phyloP scores from a whole-genome alignment of 208 protist genomes.

The Herpetomonas tarakana region DNA sequence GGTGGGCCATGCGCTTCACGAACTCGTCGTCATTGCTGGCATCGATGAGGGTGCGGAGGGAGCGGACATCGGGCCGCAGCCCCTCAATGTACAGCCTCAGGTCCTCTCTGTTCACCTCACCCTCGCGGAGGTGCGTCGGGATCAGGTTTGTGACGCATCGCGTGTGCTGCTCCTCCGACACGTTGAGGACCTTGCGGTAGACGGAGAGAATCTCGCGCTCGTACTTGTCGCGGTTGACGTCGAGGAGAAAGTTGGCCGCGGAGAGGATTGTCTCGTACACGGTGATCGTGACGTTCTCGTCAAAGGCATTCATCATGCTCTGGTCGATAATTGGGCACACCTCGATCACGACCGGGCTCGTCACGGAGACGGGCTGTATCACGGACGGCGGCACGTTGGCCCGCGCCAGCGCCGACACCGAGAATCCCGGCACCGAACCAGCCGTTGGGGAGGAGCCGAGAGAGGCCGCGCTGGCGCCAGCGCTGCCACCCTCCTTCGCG shows the following conservation, averaged over 20 bases:
- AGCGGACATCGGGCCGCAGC: slow-evolving; percentile 19
- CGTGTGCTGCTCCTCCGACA: slow-evolving; percentile 46
- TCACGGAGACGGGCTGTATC: background rate
- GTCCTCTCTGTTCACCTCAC: background rate
- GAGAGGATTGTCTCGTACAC: slow-evolving; percentile 73
- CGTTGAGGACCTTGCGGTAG: slow-evolving; percentile 36
- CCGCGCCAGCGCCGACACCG: background rate
- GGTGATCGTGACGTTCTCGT: slow-evolving; percentile 20
- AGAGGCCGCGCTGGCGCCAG: background rate
- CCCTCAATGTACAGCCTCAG: slow-evolving; percentile 11
- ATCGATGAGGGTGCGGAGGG: slow-evolving; percentile 24
- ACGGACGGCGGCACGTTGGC: background rate
- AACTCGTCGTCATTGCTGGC: slow-evolving; percentile 18
- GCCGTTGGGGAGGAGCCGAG: background rate
- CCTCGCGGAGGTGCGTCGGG: slow-evolving; percentile 10
- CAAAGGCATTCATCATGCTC: slow-evolving; percentile 23
- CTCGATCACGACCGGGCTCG: background rate
- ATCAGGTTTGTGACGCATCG: slow-evolving; percentile 40
- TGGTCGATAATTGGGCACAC: slow-evolving; percentile 44
- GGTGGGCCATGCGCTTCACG: background rate
- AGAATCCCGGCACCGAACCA: background rate
- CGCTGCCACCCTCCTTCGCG: background rate
- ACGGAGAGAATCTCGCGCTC: slow-evolving; percentile 30
- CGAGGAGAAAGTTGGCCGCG: slow-evolving; percentile 28
- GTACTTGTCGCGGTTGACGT: slow-evolving; percentile 4